Percentiles rank a stretch among this genome's conserved stretches.
Conservation (phyloP, 805 yeast species). For the Suhomyces canberraensis region DNA sequence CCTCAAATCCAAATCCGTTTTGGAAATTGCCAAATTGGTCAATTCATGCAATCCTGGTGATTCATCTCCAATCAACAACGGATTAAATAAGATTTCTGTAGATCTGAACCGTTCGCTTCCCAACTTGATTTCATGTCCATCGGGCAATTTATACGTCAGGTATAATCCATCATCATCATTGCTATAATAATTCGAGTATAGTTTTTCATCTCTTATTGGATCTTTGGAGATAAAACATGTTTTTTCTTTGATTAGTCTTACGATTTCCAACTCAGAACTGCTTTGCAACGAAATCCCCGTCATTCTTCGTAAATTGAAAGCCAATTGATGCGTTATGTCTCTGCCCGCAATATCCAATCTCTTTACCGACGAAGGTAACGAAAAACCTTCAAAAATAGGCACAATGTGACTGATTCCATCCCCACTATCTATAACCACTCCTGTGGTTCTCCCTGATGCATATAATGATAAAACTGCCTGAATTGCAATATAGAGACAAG, state of each 20-base stretch:
- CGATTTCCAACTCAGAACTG: constrained; percentile 80
- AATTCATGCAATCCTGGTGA: constrained; percentile 64
- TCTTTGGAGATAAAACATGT: constrained; percentile 63
- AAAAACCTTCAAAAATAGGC: constrained; percentile 88
- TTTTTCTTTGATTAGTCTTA: constrained; percentile 72
- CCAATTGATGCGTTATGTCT: constrained; percentile 76
- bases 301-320: constrained; percentile 59
- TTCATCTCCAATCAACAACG: constrained; percentile 76
- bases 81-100: constrained; percentile 80
- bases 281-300: constrained; percentile 62
- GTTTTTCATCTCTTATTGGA: constrained; percentile 53
- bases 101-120: constrained; percentile 72
- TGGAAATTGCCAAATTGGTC: constrained; percentile 58
- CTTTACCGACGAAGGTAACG: constrained; percentile 67
- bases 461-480: constrained; percentile 82
- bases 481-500: constrained; percentile 68
- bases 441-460: constrained; percentile 88
- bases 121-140: constrained; percentile 66
- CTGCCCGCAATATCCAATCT: constrained; percentile 83
- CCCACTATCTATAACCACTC: constrained; percentile 86
- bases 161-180: constrained; percentile 19
- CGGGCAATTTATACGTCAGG: constrained; percentile 66
- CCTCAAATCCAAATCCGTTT: constrained; percentile 78
- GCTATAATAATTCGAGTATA: constrained; percentile 26
- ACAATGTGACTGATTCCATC: constrained; percentile 89